Evolutionary conservation across 306 rosid species (phyloP).

Genomic region (Elaeagnus macrophylla): DNA sequence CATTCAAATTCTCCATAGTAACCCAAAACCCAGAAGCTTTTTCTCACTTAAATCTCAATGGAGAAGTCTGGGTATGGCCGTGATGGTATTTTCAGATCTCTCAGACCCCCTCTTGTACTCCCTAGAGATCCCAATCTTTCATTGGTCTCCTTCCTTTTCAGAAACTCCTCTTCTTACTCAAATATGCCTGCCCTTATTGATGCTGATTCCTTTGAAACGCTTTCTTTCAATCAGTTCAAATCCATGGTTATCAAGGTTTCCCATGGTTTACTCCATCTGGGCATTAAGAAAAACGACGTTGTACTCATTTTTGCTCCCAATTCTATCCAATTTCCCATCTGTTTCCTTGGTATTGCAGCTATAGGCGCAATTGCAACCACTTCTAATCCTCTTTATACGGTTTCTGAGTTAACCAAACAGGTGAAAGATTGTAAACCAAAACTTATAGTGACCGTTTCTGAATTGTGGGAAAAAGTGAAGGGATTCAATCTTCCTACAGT

Average conservation of each 20-base stretch:
- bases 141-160: conserved; percentile 54
- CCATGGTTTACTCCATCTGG: conserved; percentile 40
- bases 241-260: conserved; percentile 37
- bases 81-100: conserved; percentile 67
- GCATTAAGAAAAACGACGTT: conserved; percentile 61
- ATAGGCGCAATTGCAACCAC: conserved; percentile 71
- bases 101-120: conserved; percentile 40
- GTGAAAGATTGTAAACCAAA: conserved; percentile 63
- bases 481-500: conserved; percentile 45
- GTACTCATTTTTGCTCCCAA: conserved; percentile 75
- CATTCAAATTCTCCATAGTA: too few relatives aligned
- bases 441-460: conserved; percentile 50
- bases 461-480: conserved; percentile 51
- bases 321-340: conserved; percentile 41
- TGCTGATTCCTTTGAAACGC: conserved; percentile 34
- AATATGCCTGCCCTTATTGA: conserved; percentile 59
- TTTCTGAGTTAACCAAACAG: conserved; percentile 55
- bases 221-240: conserved; percentile 47
- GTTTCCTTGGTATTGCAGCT: conserved; percentile 48
- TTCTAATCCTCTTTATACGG: conserved; percentile 61
- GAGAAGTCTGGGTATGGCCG: conserved; percentile 78
- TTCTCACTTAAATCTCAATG: conserved; percentile 30
- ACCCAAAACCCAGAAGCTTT: conserved; percentile 1
- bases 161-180: conserved; percentile 30
- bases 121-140: conserved; percentile 48